phyloP scores from a whole-genome alignment of 495 filamentous ascomycete species.

The Penicillium pancosmium region DNA sequence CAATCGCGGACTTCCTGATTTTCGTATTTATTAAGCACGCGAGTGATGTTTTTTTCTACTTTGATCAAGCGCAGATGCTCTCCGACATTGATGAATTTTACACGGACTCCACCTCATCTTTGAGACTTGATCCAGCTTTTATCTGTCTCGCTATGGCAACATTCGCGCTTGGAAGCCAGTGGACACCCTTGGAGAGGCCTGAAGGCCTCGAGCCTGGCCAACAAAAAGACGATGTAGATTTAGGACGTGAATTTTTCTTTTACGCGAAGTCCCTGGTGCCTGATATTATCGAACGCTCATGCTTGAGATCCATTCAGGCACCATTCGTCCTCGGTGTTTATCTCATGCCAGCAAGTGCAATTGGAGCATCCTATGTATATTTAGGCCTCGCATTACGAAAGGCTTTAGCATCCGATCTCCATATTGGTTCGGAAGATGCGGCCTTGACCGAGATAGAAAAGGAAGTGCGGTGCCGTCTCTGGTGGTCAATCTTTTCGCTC shows the following conservation, averaged over 20 bases:
- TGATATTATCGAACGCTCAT: constrained; percentile 24
- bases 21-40: constrained; percentile 26
- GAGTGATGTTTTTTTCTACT: constrained; percentile 29
- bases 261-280: constrained; percentile 25
- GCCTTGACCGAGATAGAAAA: constrained; percentile 12
- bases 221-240: constrained; percentile 10
- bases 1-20: constrained; percentile 26
- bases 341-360: constrained; percentile 26
- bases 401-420: constrained; percentile 44
- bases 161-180: constrained; percentile 32
- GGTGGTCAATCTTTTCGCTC: constrained; percentile 34
- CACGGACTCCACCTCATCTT: constrained; percentile 9
- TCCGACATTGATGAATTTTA: constrained; percentile 25
- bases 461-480: constrained; percentile 25
- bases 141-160: constrained; percentile 22
- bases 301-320: constrained; percentile 26
- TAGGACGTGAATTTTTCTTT: constrained; percentile 20
- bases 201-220: constrained; percentile 3
- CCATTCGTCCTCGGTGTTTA: constrained; percentile 28
- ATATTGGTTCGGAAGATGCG: constrained; percentile 24
- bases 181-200: constrained; percentile 22
- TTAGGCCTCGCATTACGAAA: constrained; percentile 46
- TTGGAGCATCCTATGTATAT: constrained; percentile 29
- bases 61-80: constrained; percentile 27
- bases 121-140: constrained; percentile 20